phyloP scores from a whole-genome alignment of 208 protist species.

The Wallacemonas sp. region DNA sequence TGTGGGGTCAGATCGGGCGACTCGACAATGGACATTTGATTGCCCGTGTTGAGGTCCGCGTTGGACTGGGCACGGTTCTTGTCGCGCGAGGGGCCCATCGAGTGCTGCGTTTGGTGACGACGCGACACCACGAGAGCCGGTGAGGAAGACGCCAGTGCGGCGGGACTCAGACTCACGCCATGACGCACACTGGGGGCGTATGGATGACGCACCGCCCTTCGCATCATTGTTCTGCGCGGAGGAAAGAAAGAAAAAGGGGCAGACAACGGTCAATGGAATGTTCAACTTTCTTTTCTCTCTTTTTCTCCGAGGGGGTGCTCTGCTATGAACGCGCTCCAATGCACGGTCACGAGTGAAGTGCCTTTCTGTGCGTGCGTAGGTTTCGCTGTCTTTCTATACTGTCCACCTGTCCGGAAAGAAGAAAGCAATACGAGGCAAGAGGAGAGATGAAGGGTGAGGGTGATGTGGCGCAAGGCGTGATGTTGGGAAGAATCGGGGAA shows the following conservation, averaged over 20 bases:
- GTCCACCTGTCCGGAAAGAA: no score
- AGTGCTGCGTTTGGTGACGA: conserved; percentile 43
- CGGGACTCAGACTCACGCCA: background rate
- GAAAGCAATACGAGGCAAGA: no score
- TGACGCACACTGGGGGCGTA: background rate
- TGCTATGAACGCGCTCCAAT: no score
- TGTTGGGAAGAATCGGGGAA: no score
- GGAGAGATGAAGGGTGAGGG: no score
- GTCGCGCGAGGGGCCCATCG: conserved; percentile 61
- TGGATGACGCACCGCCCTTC: conserved; percentile 7
- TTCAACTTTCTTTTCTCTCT: background rate
- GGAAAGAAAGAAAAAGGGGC: background rate
- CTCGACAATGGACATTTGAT: conserved; percentile 79
- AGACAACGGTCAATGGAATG: no score
- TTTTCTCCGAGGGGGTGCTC: background rate
- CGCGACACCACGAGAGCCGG: background rate
- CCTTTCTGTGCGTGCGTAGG: background rate
- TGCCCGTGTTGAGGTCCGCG: conserved; percentile 63
- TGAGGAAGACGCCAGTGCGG: background rate
- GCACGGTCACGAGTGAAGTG: no score
- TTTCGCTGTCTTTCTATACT: background rate
- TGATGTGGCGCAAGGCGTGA: no score
- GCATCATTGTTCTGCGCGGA: conserved; percentile 1
- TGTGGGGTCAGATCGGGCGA: conserved; percentile 78
- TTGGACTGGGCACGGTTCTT: conserved; percentile 67